Evolutionary conservation across 1,139 yeast species (phyloP).

Genomic region (Candida neerlandica): DNA sequence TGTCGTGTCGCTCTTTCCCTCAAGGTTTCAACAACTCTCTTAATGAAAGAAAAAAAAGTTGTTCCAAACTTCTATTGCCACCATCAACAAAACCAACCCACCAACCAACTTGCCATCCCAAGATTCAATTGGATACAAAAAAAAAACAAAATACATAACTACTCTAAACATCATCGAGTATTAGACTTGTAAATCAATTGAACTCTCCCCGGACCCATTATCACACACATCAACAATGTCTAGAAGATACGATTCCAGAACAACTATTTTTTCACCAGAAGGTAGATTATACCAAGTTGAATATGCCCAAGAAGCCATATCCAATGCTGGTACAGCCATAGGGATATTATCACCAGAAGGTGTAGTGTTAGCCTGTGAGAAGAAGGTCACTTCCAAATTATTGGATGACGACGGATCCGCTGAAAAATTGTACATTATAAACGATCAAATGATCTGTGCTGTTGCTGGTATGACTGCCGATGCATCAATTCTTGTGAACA

Average conservation of each 20-base stretch:
- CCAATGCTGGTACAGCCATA: conserved; percentile 97
- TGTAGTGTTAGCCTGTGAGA: conserved; percentile 93
- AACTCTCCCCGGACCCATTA: neutral
- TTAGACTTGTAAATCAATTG: neutral
- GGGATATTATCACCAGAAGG: conserved; percentile 93
- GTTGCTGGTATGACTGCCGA: conserved; percentile 99
- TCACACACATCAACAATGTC: conserved; percentile 31
- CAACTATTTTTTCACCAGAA: conserved; percentile 98
- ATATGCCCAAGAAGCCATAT: conserved; percentile 95
- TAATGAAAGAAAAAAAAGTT: neutral
- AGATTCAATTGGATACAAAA: neutral
- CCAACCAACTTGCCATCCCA: neutral
- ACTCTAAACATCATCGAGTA: neutral
- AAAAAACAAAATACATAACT: neutral
- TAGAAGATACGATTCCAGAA: conserved; percentile 84
- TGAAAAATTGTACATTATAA: conserved; percentile 86
- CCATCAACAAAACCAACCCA: neutral
- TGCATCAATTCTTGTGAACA: conserved; percentile 87
- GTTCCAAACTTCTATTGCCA: conserved; percentile 2
- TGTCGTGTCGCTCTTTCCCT: neutral
- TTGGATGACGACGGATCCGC: conserved; percentile 93
- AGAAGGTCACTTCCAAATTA: conserved; percentile 88
- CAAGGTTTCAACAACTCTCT: neutral
- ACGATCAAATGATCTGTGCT: conserved; percentile 84
- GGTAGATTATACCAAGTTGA: conserved; percentile 96